Evolutionary conservation across 2,329 filamentous ascomycete species (phyloP).

Genomic region (Pseudomassariella vexata): DNA sequence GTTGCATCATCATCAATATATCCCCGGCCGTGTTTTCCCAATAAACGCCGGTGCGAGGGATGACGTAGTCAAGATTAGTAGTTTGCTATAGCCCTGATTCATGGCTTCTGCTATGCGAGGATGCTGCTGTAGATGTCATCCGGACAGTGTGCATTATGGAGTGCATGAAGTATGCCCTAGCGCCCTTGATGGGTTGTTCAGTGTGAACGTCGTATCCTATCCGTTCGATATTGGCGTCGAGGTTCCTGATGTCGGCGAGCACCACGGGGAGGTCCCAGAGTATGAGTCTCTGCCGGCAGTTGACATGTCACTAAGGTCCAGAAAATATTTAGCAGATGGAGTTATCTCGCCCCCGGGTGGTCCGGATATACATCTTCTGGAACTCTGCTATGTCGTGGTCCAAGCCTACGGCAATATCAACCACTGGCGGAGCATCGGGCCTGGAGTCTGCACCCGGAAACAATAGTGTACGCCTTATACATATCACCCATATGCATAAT

Average conservation of each 20-base stretch:
- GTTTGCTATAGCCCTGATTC: constrained; percentile 20
- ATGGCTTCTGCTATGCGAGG: constrained; percentile 11
- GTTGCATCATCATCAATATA: constrained; percentile 15
- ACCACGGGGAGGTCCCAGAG: constrained; percentile 11
- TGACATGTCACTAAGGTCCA: too few species aligned
- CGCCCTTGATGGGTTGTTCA: constrained; percentile 17
- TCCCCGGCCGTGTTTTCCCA: constrained; percentile 28
- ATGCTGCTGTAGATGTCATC: constrained; percentile 13
- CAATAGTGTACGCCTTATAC: too few species aligned
- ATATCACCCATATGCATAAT: too few species aligned
- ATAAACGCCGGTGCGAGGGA: constrained; percentile 10
- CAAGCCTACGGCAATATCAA: constrained; percentile 36
- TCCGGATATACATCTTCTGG: constrained; percentile 16
- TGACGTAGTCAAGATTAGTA: constrained; percentile 24
- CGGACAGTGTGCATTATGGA: constrained; percentile 18
- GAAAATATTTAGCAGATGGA: too few species aligned
- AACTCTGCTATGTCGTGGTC: constrained; percentile 35
- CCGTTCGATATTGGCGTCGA: constrained; percentile 5
- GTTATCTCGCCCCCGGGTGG: constrained; percentile 1
- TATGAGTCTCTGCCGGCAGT: too few species aligned
- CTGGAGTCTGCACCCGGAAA: constrained; percentile 16
- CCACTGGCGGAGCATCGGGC: constrained; percentile 19
- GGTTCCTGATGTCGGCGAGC: constrained; percentile 4
- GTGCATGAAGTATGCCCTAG: constrained; percentile 18
- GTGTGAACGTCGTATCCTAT: constrained; percentile 19